Evolutionary conservation across 2,329 filamentous ascomycete genomes (phyloP).

Genomic region (Trichoderma afroharzianum): DNA sequence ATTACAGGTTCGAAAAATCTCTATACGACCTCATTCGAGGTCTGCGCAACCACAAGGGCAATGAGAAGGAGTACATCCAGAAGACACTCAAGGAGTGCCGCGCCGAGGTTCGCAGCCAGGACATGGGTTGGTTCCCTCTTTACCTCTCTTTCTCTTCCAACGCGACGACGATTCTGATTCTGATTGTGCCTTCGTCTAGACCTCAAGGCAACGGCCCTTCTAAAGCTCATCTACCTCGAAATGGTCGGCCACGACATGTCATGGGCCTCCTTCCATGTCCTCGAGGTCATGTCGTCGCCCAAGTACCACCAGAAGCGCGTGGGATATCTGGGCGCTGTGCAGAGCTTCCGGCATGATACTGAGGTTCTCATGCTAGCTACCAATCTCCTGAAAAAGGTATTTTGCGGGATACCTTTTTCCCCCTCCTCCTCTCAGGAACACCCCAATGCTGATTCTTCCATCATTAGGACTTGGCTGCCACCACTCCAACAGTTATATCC

Average conservation of each 20-base stretch:
- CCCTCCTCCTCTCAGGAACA: background rate
- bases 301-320: constrained; percentile 96
- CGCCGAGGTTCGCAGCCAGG: constrained; percentile 83
- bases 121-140: constrained; percentile 66
- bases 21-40: constrained; percentile 98
- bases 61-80: constrained; percentile 92
- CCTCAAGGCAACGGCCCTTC: constrained; percentile 89
- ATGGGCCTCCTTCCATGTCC: constrained; percentile 96
- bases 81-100: constrained; percentile 93
- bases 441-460: background rate
- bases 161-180: constrained; percentile 6
- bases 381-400: constrained; percentile 89
- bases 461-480: constrained; percentile 63
- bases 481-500: constrained; percentile 72
- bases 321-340: constrained; percentile 89
- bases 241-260: constrained; percentile 99
- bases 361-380: constrained; percentile 97
- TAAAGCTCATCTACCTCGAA: constrained; percentile 96
- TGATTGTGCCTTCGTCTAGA: constrained; percentile 48
- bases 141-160: background rate
- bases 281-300: constrained; percentile 96
- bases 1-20: constrained; percentile 92
- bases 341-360: constrained; percentile 92
- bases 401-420: too few relatives aligned
- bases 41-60: constrained; percentile 90